Evolutionary conservation across 805 yeast species (phyloP).

Genomic region (Metschnikowia koreensis): DNA sequence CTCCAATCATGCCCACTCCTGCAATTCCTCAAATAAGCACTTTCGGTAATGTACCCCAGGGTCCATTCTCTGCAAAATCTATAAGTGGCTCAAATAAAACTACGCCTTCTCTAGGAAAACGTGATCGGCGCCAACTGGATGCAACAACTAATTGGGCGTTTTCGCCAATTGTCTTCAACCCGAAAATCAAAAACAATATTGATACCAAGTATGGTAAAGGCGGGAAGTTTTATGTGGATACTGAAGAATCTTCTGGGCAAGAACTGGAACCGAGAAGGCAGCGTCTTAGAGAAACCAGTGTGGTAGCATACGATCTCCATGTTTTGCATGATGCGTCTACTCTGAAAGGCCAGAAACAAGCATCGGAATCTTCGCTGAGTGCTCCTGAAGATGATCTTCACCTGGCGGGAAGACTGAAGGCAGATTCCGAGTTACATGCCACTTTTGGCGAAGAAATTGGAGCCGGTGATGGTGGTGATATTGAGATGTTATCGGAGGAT

Average conservation of each 20-base stretch:
- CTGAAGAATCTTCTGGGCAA: slow-evolving; percentile 23
- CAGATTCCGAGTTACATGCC: background rate
- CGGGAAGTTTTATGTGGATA: slow-evolving; percentile 76
- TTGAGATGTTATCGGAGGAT: background rate
- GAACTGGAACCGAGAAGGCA: slow-evolving; percentile 11
- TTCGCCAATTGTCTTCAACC: slow-evolving; percentile 80
- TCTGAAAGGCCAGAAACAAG: background rate
- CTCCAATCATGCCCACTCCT: slow-evolving; percentile 56
- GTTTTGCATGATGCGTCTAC: background rate
- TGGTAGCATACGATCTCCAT: slow-evolving; percentile 6
- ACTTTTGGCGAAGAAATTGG: background rate
- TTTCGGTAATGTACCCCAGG: background rate
- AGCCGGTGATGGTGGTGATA: background rate
- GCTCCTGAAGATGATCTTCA: background rate
- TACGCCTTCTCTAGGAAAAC: background rate
- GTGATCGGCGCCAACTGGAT: slow-evolving; percentile 8
- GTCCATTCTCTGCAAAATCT: background rate
- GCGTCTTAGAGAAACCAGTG: slow-evolving; percentile 15
- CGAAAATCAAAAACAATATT: slow-evolving; percentile 68
- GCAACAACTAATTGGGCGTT: slow-evolving; percentile 54
- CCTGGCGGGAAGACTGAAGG: background rate
- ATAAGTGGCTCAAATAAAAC: background rate
- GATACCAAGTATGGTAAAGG: slow-evolving; percentile 88
- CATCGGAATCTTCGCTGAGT: slow-evolving; percentile 2
- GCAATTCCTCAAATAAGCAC: slow-evolving; percentile 31